These are phyloP conservation scores for Bruguiera hainesii DNA, from an alignment of 441 rosid genomes.

Conservation along the genomic window DNA sequence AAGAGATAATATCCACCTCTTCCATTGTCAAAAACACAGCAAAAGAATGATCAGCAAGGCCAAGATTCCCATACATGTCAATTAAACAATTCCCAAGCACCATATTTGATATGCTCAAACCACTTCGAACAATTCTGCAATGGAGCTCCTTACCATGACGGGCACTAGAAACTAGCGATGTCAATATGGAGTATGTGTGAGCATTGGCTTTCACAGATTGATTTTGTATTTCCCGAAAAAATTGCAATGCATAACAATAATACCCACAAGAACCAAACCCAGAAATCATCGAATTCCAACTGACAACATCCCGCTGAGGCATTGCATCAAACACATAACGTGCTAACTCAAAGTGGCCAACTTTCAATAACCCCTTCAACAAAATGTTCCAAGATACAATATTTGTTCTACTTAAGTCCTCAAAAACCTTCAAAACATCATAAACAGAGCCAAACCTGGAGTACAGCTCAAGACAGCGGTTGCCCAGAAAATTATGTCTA, in stretches of 20 bases:
- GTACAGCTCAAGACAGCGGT: slow-evolving; percentile 64
- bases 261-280: slow-evolving; percentile 42
- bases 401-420: slow-evolving; percentile 41
- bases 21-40: slow-evolving; percentile 47
- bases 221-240: slow-evolving; percentile 49
- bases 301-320: slow-evolving; percentile 59
- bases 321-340: slow-evolving; percentile 52
- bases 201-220: slow-evolving; percentile 41
- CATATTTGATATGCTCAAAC: slow-evolving; percentile 36
- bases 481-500: slow-evolving; percentile 52
- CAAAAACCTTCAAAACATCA: slow-evolving; percentile 44
- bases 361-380: slow-evolving; percentile 37
- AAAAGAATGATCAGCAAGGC: slow-evolving; percentile 42
- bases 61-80: slow-evolving; percentile 65
- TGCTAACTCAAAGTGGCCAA: slow-evolving; percentile 28
- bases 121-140: slow-evolving; percentile 46
- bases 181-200: slow-evolving; percentile 53
- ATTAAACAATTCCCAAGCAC: slow-evolving; percentile 68
- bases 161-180: slow-evolving; percentile 39
- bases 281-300: slow-evolving; percentile 65
- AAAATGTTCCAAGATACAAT: slow-evolving; percentile 55
- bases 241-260: slow-evolving; percentile 31
- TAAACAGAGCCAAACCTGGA: slow-evolving; percentile 34
- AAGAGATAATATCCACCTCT: slow-evolving; percentile 52
- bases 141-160: slow-evolving; percentile 54